Evolutionary conservation across 1,139 yeast genomes (phyloP).

Genomic region (Diutina scorzettiae): DNA sequence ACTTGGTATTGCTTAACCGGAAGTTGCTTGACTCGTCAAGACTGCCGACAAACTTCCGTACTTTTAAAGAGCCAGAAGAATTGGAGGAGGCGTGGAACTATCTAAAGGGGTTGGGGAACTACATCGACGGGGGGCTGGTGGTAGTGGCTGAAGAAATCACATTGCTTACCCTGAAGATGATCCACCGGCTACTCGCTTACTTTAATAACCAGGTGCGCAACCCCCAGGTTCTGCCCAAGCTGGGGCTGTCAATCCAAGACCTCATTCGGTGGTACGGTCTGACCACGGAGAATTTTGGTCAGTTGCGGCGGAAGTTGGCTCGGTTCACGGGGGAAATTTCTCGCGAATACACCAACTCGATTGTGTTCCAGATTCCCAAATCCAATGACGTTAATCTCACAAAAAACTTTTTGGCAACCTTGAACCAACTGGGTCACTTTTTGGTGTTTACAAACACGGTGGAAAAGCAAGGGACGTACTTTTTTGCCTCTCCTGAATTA

Average conservation of each 20-base stretch:
- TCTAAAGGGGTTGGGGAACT: slow-evolving; percentile 58
- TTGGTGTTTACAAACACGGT: slow-evolving; percentile 64
- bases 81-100: slow-evolving; percentile 69
- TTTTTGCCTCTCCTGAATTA: slow-evolving; percentile 55
- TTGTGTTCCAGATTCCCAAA: slow-evolving; percentile 46
- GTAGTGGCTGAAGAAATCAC: slow-evolving; percentile 73
- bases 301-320: slow-evolving; percentile 71
- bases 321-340: slow-evolving; percentile 64
- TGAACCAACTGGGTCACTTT: slow-evolving; percentile 62
- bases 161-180: slow-evolving; percentile 50
- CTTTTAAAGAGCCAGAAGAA: slow-evolving; percentile 88
- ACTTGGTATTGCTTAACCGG: slow-evolving; percentile 57
- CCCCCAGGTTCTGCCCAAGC: slow-evolving; percentile 29
- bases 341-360: slow-evolving; percentile 64
- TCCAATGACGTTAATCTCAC: slow-evolving; percentile 35
- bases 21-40: slow-evolving; percentile 72
- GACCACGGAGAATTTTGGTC: slow-evolving; percentile 75
- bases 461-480: slow-evolving; percentile 66
- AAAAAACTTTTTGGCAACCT: slow-evolving; percentile 41
- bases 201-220: slow-evolving; percentile 60
- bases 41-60: slow-evolving; percentile 52
- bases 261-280: slow-evolving; percentile 72
- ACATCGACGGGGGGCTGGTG: slow-evolving; percentile 75
- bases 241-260: slow-evolving; percentile 33
- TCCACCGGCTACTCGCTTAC: slow-evolving; percentile 58